phyloP scores from a whole-genome alignment of 441 rosid species.

The Capsella rubella region DNA sequence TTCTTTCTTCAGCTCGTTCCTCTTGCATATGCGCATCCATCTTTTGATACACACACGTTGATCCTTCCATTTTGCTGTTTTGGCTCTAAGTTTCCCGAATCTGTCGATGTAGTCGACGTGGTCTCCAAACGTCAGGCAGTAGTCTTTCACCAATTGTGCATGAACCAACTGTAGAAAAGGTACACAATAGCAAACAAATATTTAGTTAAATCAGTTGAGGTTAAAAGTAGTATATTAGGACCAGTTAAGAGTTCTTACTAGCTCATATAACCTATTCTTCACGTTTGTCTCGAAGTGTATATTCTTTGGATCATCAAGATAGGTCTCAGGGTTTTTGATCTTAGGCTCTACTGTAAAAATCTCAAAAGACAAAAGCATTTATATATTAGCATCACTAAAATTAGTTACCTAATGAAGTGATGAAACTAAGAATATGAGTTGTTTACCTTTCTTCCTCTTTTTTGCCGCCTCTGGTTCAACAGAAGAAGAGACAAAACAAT shows the following conservation, averaged over 20 bases:
- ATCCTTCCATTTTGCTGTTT: slow-evolving; percentile 18
- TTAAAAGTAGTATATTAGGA: background rate
- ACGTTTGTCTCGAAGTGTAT: slow-evolving; percentile 21
- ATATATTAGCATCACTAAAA: slow-evolving; percentile 15
- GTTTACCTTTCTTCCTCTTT: slow-evolving; percentile 27
- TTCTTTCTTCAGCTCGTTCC: slow-evolving; percentile 21
- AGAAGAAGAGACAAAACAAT: background rate
- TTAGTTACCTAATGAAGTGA: background rate
- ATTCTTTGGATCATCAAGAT: slow-evolving; percentile 35
- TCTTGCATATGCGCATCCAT: slow-evolving; percentile 18
- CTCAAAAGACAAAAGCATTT: background rate
- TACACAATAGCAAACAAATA: slow-evolving; percentile 6
- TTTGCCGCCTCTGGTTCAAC: slow-evolving; percentile 6
- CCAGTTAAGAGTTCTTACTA: slow-evolving; percentile 25
- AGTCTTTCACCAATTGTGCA: slow-evolving; percentile 31
- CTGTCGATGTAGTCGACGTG: slow-evolving; percentile 6
- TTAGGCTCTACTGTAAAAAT: slow-evolving; percentile 2
- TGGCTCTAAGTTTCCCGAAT: background rate
- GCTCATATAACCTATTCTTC: slow-evolving; percentile 28
- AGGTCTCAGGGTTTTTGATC: slow-evolving; percentile 27
- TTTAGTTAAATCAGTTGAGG: background rate
- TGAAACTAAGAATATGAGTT: background rate
- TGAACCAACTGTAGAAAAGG: slow-evolving; percentile 17
- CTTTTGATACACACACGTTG: slow-evolving; percentile 22
- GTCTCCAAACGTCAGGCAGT: slow-evolving; percentile 7